Evolutionary conservation across 1,284 basidiomycete species (phyloP), one percentile per base, ranked within the genome.

Genomic region (Sparassis latifolia): DNA sequence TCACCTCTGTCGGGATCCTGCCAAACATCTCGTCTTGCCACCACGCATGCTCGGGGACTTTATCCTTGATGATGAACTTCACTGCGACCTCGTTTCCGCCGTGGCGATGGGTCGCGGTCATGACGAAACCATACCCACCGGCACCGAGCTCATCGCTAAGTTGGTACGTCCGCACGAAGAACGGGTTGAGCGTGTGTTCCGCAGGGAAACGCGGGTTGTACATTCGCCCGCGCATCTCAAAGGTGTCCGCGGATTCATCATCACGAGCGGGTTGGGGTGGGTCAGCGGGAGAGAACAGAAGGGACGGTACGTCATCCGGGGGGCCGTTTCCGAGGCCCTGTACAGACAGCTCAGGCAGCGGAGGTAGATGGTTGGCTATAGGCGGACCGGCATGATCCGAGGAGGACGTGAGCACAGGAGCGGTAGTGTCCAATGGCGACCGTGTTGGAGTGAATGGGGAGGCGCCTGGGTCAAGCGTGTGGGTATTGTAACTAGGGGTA

Each of bases 51-150:
- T 82, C 79, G 0, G 89, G 87, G 3, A 94, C 83, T 65, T 89
- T 90, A 51, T 80, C 76, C 67, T 91, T 92, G 71, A 86, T 82
- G 65, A 97, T 92, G 66, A 96, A 96, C 70, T 97, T 96, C 69
- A 96, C 89, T 0, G 93, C 93, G 41, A 94, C 92, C 66, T 91
- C 88, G 54, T 72, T 66, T 2, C 72, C 71, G 44, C 75, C 71
- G 28, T 58, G 59, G 31, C 79, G 79, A 62, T 86, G 77, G 32
- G 72, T 67, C 4, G 87, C 89, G 3, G 85, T 85, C 77, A 92
- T 84, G 30, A 97, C 93, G 65, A 97, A 96, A 5, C 93, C 93
- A 63, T 93, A 97, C 10, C 93, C 93, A 39, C 93, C 93, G 6
- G 84, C 82, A 44, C 93, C 93, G 38, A 97, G 80, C 66, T 94